Base-by-base conservation (phyloP, 2,329 filamentous ascomycete species). In the Colletotrichum abscissum region DNA sequence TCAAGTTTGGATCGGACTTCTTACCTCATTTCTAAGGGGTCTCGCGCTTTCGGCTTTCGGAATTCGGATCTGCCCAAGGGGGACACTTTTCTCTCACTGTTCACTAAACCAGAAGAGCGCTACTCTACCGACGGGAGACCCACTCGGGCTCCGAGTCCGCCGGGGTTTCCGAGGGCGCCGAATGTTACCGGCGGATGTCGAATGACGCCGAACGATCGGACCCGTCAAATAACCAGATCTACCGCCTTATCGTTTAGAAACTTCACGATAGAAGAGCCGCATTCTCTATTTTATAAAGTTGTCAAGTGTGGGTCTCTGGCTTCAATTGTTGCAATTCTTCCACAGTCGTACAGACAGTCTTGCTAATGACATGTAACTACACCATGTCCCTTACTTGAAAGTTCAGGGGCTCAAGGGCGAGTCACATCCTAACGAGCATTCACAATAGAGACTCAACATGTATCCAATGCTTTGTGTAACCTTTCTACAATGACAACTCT, bases 21-120 rank as follows among this genome's bases (percentile, higher is more conserved):
- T 19, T 42, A 42, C 38, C 38, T 42, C 16, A 42, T 42, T 42
- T 19, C 5, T 16, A 26, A 5, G n/a, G 28, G n/a, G 22, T 24
- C 49, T 69, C 58, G 49, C 58, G 58, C 14, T 49, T 69, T 69
- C 66, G 49, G 49, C 49, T 30, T 63, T 49, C 58, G 66, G 66
- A 30, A n/a, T 57, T 63, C 42, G 16, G 19, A 52, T 19, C 42
- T 42, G 16, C 14, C 5, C 5, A 7, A 19, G 38, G 38, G 14
- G 38, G 6, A 7, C 38, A 19, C 14, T 42, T 42, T 42, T 14
- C 42, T 8, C 16, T 9, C 16, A 49, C 16, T 49, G 42, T 49
- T 49, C 42, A 49, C 42, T 49, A 49, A 49, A 49, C 19, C 9
- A 8, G 42, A 49, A 22, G 42, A 8, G 42, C 19, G 42, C 19